phyloP scores from a whole-genome alignment of 192 early-diverging fungal species.

The Umbelopsis ramanniana region DNA sequence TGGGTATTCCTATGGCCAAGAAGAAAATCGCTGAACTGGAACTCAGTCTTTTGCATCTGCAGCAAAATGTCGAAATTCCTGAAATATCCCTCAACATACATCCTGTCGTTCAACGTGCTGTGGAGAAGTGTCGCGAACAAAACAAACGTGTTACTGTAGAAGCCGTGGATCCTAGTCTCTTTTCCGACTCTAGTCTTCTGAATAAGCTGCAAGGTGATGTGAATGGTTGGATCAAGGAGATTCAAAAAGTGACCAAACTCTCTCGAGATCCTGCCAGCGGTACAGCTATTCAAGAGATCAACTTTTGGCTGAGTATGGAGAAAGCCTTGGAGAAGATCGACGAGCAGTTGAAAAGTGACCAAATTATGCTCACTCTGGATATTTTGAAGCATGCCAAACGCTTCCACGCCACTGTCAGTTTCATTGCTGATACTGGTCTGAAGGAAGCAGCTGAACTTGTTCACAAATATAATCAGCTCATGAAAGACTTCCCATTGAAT shows the following conservation, averaged over 20 bases:
- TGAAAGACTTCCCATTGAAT: conserved; percentile 98
- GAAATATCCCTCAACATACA: conserved; percentile 88
- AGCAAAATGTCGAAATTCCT: conserved; percentile 99
- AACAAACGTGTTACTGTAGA: conserved; percentile 73
- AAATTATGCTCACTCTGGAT: conserved; percentile 89
- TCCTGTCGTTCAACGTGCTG: conserved; percentile 74
- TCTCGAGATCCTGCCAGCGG: conserved; percentile 90
- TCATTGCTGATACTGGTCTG: conserved; percentile 96
- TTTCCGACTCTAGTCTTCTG: conserved; percentile 84
- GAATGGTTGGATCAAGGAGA: conserved; percentile 99
- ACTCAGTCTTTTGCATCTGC: conserved; percentile 90
- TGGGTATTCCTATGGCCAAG: conserved; percentile 94
- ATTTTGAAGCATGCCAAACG: conserved; percentile 96
- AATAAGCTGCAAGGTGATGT: conserved; percentile 96
- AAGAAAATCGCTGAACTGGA: conserved; percentile 99
- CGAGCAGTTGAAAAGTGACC: conserved; percentile 91
- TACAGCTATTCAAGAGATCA: conserved; percentile 96
- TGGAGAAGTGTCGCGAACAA: conserved; percentile 70
- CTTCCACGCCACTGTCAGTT: conserved; percentile 97
- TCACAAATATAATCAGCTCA: conserved; percentile 93
- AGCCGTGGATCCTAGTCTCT: conserved; percentile 67
- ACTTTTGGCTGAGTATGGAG: conserved; percentile 99
- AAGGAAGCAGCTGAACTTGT: conserved; percentile 93
- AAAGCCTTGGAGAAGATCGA: conserved; percentile 90
- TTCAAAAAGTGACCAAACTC: conserved; percentile 98